A percentile compares a stretch with the other conserved stretches of the same genome.
Evolutionary conservation across 2,329 filamentous ascomycete genomes (phyloP).

Genomic region (Microsporum audouinii): DNA sequence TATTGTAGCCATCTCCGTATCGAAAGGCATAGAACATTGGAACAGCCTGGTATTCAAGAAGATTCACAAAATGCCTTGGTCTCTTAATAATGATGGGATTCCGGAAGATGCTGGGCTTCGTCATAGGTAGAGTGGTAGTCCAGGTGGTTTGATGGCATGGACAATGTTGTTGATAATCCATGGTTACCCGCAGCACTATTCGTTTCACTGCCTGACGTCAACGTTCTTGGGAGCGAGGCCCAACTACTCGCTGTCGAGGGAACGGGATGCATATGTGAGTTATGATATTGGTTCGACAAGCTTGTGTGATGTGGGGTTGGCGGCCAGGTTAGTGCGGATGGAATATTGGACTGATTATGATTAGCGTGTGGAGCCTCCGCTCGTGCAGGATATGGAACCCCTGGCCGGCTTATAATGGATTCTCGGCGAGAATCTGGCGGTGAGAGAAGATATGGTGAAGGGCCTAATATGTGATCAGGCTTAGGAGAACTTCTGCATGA

Average conservation of each 20-base stretch:
- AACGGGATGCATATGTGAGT: constrained; percentile 22
- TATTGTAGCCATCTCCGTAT: not conserved
- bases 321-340: constrained; percentile 8
- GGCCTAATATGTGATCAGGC: constrained; percentile 22
- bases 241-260: constrained; percentile 10
- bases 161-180: constrained; percentile 3
- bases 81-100: constrained; percentile 11
- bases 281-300: constrained; percentile 16
- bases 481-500: constrained; percentile 31
- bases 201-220: constrained; percentile 2
- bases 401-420: constrained; percentile 23
- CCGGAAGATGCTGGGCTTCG: constrained; percentile 10
- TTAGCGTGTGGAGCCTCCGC: constrained; percentile 8
- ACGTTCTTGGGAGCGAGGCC: constrained; percentile 10
- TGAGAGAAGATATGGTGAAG: constrained; percentile 28
- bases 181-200: not conserved
- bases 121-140: constrained; percentile 20
- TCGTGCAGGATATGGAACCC: constrained; percentile 10
- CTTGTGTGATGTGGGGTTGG: constrained; percentile 14
- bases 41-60: not conserved
- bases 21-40: not conserved
- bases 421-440: constrained; percentile 28
- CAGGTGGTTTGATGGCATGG: constrained; percentile 18
- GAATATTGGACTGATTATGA: not conserved
- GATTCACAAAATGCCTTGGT: not conserved